These are phyloP conservation scores for Geotrichum restrictum DNA, from an alignment of 1,139 yeast species.

Conservation along the genomic window DNA sequence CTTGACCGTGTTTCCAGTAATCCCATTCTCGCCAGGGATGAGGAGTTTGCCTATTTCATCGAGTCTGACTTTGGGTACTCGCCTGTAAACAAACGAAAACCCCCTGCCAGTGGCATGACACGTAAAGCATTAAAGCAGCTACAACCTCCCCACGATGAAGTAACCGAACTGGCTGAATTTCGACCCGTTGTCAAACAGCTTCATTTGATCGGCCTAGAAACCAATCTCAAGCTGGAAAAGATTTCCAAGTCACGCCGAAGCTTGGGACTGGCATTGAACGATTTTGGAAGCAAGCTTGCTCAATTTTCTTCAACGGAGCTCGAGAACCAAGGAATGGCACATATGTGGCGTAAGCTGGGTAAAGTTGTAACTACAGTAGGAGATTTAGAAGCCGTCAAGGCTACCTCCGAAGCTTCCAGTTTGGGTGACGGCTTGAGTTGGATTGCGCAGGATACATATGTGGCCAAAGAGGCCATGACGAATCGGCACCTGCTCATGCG, in stretches of 20 bases:
- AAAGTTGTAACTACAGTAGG: slow-evolving; percentile 67
- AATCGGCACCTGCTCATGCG: slow-evolving; percentile 91
- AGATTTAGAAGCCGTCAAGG: slow-evolving; percentile 70
- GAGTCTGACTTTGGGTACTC: slow-evolving; percentile 76
- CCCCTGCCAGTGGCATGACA: slow-evolving; percentile 76
- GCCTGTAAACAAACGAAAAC: slow-evolving; percentile 45
- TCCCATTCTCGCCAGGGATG: slow-evolving; percentile 78
- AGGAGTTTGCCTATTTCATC: slow-evolving; percentile 80
- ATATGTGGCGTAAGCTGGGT: slow-evolving; percentile 76
- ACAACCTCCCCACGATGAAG: slow-evolving; percentile 87
- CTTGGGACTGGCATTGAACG: slow-evolving; percentile 56
- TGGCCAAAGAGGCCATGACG: slow-evolving; percentile 87
- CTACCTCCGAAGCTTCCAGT: slow-evolving; percentile 69
- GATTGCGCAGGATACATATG: slow-evolving; percentile 70
- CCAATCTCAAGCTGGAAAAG: slow-evolving; percentile 54
- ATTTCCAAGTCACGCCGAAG: slow-evolving; percentile 54
- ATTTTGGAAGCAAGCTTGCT: slow-evolving; percentile 56
- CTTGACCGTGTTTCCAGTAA: slow-evolving; percentile 67
- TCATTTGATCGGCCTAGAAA: slow-evolving; percentile 56
- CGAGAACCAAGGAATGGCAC: slow-evolving; percentile 64
- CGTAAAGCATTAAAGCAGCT: slow-evolving; percentile 88
- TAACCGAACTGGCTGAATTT: slow-evolving; percentile 71
- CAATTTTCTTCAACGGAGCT: slow-evolving; percentile 51
- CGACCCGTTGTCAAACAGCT: slow-evolving; percentile 80
- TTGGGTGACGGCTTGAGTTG: slow-evolving; percentile 71